Conservation (phyloP, 345 rosid species). For the Passiflora organensis region DNA sequence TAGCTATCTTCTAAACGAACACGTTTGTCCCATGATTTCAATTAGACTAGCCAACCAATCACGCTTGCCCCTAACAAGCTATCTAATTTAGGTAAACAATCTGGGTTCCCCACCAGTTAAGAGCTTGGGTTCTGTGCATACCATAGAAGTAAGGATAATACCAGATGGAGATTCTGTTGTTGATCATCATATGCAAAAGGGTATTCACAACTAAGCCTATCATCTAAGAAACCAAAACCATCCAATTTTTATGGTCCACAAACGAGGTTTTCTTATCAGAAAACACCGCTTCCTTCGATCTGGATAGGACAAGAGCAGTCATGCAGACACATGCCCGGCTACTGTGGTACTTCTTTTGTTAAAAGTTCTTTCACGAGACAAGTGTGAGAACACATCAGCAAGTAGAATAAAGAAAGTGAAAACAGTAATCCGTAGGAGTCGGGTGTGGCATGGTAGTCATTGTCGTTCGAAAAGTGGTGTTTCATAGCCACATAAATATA, state of each 20-base stretch:
- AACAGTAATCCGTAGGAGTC: background rate
- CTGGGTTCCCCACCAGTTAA: background rate
- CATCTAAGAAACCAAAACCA: no score
- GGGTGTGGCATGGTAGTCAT: conserved; percentile 26
- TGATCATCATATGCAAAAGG: background rate
- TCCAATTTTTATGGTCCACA: no score
- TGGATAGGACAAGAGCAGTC: background rate
- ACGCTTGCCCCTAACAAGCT: conserved; percentile 17
- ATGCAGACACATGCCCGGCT: background rate
- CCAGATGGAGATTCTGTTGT: background rate
- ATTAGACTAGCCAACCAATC: conserved; percentile 7
- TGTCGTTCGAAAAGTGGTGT: conserved; percentile 19
- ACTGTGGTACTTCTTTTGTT: background rate
- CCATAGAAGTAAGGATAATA: background rate
- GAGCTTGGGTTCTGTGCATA: background rate
- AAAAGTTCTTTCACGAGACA: conserved; percentile 12
- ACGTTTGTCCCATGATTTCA: background rate
- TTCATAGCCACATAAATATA: conserved; percentile 19
- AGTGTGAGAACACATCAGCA: conserved; percentile 16
- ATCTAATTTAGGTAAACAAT: conserved; percentile 16
- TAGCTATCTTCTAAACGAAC: background rate
- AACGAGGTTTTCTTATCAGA: background rate
- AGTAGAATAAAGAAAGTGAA: background rate
- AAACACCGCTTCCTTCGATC: background rate
- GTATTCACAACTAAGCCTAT: no score